phyloP scores from a whole-genome alignment of 805 yeast genomes.

The Wilhelminamyces savonicus region DNA sequence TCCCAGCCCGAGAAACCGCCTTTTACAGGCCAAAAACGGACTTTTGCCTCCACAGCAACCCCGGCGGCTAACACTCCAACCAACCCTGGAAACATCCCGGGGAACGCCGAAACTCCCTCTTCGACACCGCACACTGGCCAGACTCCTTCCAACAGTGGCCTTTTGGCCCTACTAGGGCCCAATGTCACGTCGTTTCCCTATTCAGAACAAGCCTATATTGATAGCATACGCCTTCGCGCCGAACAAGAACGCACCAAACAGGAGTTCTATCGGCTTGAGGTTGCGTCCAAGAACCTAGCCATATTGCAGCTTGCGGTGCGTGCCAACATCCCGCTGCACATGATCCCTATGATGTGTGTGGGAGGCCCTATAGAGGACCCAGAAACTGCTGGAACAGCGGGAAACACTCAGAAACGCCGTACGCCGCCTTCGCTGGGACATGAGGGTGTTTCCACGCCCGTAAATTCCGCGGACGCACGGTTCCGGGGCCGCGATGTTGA shows the following conservation, averaged over 20 bases:
- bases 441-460: no score
- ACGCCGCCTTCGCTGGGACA: no score
- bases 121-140: no score
- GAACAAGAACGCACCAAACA: constrained; percentile 84
- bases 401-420: no score
- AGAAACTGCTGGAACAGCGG: constrained; percentile 1
- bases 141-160: constrained; percentile 8
- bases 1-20: no score
- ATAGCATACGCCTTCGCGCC: constrained; percentile 51
- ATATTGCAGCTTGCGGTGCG: constrained; percentile 54
- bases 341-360: constrained; percentile 57
- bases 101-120: no score
- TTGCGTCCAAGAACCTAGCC: constrained; percentile 51
- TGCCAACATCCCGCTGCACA: constrained; percentile 56
- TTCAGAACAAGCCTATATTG: constrained; percentile 50
- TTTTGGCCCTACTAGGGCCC: constrained; percentile 44
- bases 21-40: no score
- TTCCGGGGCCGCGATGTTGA: constrained; percentile 5
- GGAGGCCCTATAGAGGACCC: constrained; percentile 10
- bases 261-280: constrained; percentile 64
- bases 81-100: no score
- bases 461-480: no score
- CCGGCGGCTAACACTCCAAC: no score
- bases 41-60: no score
- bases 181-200: constrained; percentile 47